Conservation (phyloP, 2,329 filamentous ascomycete genomes). For the Clonostachys chloroleuca region DNA sequence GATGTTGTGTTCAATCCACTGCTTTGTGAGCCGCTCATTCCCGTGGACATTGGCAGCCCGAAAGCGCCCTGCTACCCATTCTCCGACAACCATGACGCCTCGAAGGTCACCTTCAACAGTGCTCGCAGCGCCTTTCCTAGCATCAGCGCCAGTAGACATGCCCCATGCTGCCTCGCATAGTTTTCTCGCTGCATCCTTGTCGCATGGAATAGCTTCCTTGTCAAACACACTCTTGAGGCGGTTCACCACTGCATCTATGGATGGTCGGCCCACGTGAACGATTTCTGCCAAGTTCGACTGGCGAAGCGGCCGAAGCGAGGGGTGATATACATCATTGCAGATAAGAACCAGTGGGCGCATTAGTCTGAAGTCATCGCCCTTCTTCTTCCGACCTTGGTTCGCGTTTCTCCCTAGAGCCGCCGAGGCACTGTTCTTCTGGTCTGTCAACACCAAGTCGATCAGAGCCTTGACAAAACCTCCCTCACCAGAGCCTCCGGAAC, state of each 20-base stretch:
- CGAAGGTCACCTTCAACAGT: slow-evolving; percentile 71
- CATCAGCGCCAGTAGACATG: slow-evolving; percentile 67
- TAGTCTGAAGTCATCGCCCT: slow-evolving; percentile 81
- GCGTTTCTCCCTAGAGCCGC: not conserved
- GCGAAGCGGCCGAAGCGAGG: slow-evolving; percentile 80
- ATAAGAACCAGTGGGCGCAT: slow-evolving; percentile 88
- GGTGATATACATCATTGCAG: slow-evolving; percentile 96
- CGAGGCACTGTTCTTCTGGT: slow-evolving; percentile 66
- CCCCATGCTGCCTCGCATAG: slow-evolving; percentile 83
- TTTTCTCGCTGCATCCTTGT: slow-evolving; percentile 82
- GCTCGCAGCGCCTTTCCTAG: slow-evolving; percentile 62
- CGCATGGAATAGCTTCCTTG: slow-evolving; percentile 82
- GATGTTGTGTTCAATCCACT: slow-evolving; percentile 74
- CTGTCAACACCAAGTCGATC: slow-evolving; percentile 81
- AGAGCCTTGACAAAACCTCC: slow-evolving; percentile 94
- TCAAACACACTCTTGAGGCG: slow-evolving; percentile 82
- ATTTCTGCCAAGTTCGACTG: slow-evolving; percentile 83
- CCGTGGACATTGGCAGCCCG: slow-evolving; percentile 38
- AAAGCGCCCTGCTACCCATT: slow-evolving; percentile 78
- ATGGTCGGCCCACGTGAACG: slow-evolving; percentile 85
- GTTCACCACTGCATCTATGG: slow-evolving; percentile 77
- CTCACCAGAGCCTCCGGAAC: slow-evolving; percentile 73
- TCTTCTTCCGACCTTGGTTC: slow-evolving; percentile 52
- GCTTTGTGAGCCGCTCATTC: slow-evolving; percentile 55
- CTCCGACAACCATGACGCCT: slow-evolving; percentile 79